phyloP scores from a whole-genome alignment of 2,329 filamentous ascomycete species.

The Microdochium trichocladiopsis region DNA sequence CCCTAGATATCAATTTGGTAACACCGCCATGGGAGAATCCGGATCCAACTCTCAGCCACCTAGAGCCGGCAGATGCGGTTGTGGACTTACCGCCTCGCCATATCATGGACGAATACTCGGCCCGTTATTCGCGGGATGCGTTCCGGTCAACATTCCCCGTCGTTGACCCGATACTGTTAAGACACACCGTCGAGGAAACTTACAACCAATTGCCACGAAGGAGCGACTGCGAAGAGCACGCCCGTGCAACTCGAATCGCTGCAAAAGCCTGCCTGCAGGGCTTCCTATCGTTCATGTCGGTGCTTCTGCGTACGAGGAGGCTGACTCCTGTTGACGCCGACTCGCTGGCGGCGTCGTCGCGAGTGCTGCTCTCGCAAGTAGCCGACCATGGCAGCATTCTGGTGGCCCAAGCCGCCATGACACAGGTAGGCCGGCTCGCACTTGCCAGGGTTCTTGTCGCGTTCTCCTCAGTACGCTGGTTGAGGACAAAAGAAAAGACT shows the following conservation, averaged over 20 bases:
- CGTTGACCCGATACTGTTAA: constrained; percentile 37
- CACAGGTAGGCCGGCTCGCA: too few species aligned
- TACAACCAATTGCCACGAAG: constrained; percentile 25
- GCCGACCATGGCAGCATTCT: too few species aligned
- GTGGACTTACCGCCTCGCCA: constrained; percentile 27
- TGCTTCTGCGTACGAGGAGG: too few species aligned
- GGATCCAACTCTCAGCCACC: background rate
- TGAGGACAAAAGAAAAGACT: too few species aligned
- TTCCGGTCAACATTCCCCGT: constrained; percentile 40
- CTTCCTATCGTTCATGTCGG: constrained; percentile 35
- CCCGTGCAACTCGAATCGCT: too few species aligned
- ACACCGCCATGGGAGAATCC: constrained; percentile 6
- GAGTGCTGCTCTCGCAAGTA: too few species aligned
- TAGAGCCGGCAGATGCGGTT: background rate
- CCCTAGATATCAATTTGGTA: constrained; percentile 17
- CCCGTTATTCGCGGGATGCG: constrained; percentile 22
- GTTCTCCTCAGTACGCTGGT: too few species aligned
- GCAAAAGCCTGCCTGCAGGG: constrained; percentile 42
- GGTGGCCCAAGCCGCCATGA: too few species aligned
- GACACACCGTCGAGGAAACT: constrained; percentile 33
- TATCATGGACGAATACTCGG: constrained; percentile 19
- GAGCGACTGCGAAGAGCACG: constrained; percentile 12
- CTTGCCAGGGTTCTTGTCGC: too few species aligned
- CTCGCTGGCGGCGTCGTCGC: too few species aligned
- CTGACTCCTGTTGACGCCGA: too few species aligned